Evolutionary conservation across 352 stramenopile species (phyloP).

Genomic region (Pythium graminicola): DNA sequence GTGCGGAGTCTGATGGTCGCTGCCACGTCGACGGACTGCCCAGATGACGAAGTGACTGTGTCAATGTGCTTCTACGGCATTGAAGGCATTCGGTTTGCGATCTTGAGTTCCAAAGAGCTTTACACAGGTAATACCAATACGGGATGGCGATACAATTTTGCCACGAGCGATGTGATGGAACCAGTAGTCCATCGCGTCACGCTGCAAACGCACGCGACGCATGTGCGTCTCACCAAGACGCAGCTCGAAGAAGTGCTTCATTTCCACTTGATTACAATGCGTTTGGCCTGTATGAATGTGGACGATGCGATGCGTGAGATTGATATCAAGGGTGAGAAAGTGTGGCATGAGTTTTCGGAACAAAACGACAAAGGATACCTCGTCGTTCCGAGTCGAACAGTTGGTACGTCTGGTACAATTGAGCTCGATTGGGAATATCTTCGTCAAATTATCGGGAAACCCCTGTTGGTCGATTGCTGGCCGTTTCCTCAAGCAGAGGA

Average conservation of each 20-base stretch:
- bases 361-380: slow-evolving; percentile 87
- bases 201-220: slow-evolving; percentile 39
- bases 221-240: slow-evolving; percentile 40
- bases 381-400: slow-evolving; percentile 39
- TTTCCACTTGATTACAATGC: slow-evolving; percentile 78
- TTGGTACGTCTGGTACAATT: slow-evolving; percentile 1
- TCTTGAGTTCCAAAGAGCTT: slow-evolving; percentile 66
- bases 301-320: slow-evolving; percentile 65
- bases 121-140: slow-evolving; percentile 80
- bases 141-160: slow-evolving; percentile 78
- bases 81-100: slow-evolving; percentile 54
- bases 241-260: slow-evolving; percentile 57
- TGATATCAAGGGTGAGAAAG: slow-evolving; percentile 42
- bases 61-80: slow-evolving; percentile 81
- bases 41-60: slow-evolving; percentile 23
- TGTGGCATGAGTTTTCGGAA: slow-evolving; percentile 79
- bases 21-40: background rate
- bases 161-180: slow-evolving; percentile 68
- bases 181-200: slow-evolving; percentile 52
- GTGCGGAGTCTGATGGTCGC: slow-evolving; percentile 43
- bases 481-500: slow-evolving; percentile 31
- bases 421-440: slow-evolving; percentile 65
- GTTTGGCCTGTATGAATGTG: slow-evolving; percentile 70
- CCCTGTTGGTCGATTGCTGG: slow-evolving; percentile 66
- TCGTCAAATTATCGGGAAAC: slow-evolving; percentile 47